Evolutionary conservation across 192 early-diverging fungal genomes (phyloP).

Genomic region (Umbelopsis ramanniana): DNA sequence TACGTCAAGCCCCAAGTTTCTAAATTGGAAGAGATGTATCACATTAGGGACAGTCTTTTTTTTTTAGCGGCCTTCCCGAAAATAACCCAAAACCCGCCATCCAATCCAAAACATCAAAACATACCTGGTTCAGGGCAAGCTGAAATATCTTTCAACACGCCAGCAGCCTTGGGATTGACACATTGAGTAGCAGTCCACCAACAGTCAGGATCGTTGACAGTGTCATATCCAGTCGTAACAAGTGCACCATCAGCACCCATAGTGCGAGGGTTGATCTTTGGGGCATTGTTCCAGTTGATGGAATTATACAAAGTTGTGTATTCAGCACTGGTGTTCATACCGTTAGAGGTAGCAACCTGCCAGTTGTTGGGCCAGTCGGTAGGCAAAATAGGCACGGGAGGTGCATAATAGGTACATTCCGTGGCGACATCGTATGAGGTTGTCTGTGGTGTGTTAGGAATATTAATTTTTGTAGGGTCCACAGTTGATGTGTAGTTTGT

Average conservation of each 20-base stretch:
- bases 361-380: conserved; percentile 37
- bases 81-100: neutral
- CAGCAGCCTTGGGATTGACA: conserved; percentile 24
- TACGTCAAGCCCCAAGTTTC: conserved; percentile 49
- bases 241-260: conserved; percentile 26
- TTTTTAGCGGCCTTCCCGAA: neutral
- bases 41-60: neutral
- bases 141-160: conserved; percentile 37
- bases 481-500: conserved; percentile 26
- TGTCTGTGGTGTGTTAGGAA: conserved; percentile 37
- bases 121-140: conserved; percentile 34
- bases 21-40: neutral
- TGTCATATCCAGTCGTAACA: conserved; percentile 28
- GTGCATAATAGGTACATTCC: conserved; percentile 33
- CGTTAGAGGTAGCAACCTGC: conserved; percentile 40
- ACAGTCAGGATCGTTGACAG: conserved; percentile 31
- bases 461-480: conserved; percentile 35
- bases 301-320: conserved; percentile 46
- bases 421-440: conserved; percentile 37
- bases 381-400: conserved; percentile 25
- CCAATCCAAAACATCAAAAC: conserved; percentile 21
- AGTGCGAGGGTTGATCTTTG: conserved; percentile 39
- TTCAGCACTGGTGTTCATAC: conserved; percentile 43
- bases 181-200: conserved; percentile 44
- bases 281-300: conserved; percentile 45